Percentiles rank a stretch among this genome's conserved stretches.
Evolutionary conservation across 495 filamentous ascomycete species (phyloP).

Genomic region (Cryomyces minteri): DNA sequence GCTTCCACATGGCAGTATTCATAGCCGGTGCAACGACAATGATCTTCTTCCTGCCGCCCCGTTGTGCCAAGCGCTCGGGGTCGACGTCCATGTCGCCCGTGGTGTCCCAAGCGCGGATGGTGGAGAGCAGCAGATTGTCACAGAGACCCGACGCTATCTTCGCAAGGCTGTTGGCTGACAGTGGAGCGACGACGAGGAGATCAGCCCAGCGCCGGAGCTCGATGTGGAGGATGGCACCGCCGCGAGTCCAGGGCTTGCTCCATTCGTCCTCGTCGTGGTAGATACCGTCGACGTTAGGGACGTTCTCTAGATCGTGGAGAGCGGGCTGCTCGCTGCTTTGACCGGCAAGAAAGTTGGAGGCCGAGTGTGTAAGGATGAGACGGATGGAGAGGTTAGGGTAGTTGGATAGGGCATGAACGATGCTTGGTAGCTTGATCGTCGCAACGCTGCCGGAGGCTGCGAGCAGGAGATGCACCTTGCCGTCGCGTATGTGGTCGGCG

Average conservation of each 20-base stretch:
- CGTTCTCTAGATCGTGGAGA: constrained; percentile 27
- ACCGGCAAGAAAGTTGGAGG: constrained; percentile 49
- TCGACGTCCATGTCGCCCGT: constrained; percentile 35
- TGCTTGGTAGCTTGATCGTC: constrained; percentile 73
- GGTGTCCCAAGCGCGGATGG: constrained; percentile 81
- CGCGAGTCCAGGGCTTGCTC: constrained; percentile 51
- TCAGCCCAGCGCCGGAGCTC: constrained; percentile 68
- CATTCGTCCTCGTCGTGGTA: constrained; percentile 72
- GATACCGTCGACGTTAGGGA: constrained; percentile 48
- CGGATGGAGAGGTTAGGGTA: constrained; percentile 53
- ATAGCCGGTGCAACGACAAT: constrained; percentile 59
- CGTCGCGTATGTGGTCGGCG: constrained; percentile 28
- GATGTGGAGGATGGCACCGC: constrained; percentile 62
- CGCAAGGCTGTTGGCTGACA: constrained; percentile 63
- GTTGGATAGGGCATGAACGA: constrained; percentile 38
- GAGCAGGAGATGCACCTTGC: constrained; percentile 61
- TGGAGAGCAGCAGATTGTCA: constrained; percentile 48
- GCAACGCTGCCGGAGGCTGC: constrained; percentile 65
- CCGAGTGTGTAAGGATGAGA: constrained; percentile 54
- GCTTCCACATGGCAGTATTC: constrained; percentile 84
- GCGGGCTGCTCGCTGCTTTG: constrained; percentile 53
- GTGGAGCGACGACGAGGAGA: constrained; percentile 60
- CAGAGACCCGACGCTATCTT: constrained; percentile 52
- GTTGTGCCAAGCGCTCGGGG: background rate
- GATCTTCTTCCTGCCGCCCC: constrained; percentile 23